Evolutionary conservation across 2,329 filamentous ascomycete genomes (phyloP), one percentile per base, ranked within the genome.

Genomic region (Sclerotinia trifoliorum): DNA sequence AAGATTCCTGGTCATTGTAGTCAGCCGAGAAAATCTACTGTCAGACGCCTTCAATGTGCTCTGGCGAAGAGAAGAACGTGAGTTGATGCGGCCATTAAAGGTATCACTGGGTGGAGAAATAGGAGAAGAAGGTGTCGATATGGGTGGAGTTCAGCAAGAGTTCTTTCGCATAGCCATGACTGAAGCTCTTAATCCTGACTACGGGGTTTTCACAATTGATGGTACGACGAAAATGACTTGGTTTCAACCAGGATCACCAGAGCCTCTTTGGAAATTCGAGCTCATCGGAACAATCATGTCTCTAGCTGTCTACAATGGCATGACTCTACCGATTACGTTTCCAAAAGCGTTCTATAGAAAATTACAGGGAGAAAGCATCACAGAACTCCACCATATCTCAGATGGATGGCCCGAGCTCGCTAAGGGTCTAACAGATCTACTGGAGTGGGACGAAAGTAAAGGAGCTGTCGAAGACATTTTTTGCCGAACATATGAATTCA

Each of bases 111-210:
- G 93, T 4, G 90, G 93, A 76, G 89, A 92, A 46, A 83, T 84
- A 65, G 92, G 93, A 42, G 95, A 98, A 78, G 89, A 96, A 77
- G 95, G 95, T 0, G 87, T 96, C 46, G 95, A 99, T 78, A 93
- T 94, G 61, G 95, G 95, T 55, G 95, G 95, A 71, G 94, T 99
- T 1, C 94, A 97, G 74, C 94, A 97, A 77, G 95, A 99, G 72
- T 98, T 97, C 77, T 98, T 99, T 80, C 88, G 93, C 21, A 80
- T 97, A 39, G 88, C 92, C 24, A 88, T 97, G 73, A 87, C 87
- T 0, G 90, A 96, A 75, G 91, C 91, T 4, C 84, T 98, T 57
- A 84, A 92, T 73, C 90, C 92, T 5, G 85, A 88, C 55, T 92
- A 91, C 75, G 93, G 87, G 1, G 87, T 91, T 66, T 98, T 98